Evolutionary conservation across 371 early-diverging fungal species (phyloP), one percentile per base, ranked within the genome.

Genomic region (Circinella umbellata): DNA sequence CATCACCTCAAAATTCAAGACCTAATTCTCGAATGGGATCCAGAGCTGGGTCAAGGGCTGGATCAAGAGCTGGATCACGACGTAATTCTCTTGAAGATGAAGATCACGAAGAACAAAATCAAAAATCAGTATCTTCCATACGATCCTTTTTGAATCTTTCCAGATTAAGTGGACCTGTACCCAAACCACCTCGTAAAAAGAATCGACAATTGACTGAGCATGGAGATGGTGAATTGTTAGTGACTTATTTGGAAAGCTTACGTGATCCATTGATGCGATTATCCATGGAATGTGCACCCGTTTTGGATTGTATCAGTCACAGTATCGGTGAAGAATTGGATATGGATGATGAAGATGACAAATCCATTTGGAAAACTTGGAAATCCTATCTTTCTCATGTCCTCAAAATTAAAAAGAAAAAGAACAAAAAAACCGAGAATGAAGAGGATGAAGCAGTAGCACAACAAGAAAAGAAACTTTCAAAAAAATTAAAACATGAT

Each of bases 211-310:
- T 57, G 1, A 81, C 85, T 1, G 83, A 86, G 6, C 85, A 77
- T 48, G 77, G 82, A 34, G 86, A 86, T 66, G 79, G 86, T 0
- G 83, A 88, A 35, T 61, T 89, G 11, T 74, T 89, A n/a, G 70
- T 88, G 66, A 82, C 80, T 2, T 89, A 88, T 51, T 37, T 89
- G 35, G 86, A 85, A 37, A 84, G 86, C 57, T 73, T 89, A 15
- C 77, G 82, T 7, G 85, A 85, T 39, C 89, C 89, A 4, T 61
- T 89, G 35, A 80, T 87, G 80, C 74, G 80, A 4, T 68, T 89
- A 9, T 82, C 86, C 3, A 69, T 83, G 10, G 79, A 83, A 13
- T 89, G 87, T 42, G 75, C 82, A 0, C 70, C 80, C 8, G 84
- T 79, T 1, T 70, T 89, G 63, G 83, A 82, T 18, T 83, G 84